Evolutionary conservation across 2,329 filamentous ascomycete species (phyloP).

Genomic region (Nakataea oryzae): DNA sequence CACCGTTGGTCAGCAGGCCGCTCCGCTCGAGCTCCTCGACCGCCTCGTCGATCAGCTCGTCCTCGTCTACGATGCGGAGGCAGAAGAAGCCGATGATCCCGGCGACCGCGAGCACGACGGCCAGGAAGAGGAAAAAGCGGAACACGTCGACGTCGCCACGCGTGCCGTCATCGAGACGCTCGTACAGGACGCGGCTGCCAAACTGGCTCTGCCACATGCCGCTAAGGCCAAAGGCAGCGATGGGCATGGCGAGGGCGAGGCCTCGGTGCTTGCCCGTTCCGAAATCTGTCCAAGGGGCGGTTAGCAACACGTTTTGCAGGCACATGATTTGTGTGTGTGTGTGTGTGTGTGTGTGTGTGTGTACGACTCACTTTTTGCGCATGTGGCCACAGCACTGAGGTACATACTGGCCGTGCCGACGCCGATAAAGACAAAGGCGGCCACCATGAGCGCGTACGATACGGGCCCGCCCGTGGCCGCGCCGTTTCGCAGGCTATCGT

Average conservation of each 20-base stretch:
- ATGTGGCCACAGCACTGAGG: conserved; percentile 81
- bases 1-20: conserved; percentile 66
- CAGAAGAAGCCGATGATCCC: conserved; percentile 66
- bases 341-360: background rate
- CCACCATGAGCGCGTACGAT: conserved; percentile 68
- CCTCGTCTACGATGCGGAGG: conserved; percentile 71
- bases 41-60: conserved; percentile 79
- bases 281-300: conserved; percentile 55
- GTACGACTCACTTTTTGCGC: conserved; percentile 59
- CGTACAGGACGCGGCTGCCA: conserved; percentile 67
- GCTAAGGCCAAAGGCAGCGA: conserved; percentile 85
- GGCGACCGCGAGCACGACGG: conserved; percentile 55
- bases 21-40: conserved; percentile 87
- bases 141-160: conserved; percentile 63
- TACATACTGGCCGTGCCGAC: conserved; percentile 84
- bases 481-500: background rate
- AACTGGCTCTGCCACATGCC: conserved; percentile 95
- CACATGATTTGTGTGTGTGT: background rate
- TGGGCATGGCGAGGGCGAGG: conserved; percentile 78
- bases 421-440: conserved; percentile 76
- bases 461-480: conserved; percentile 23
- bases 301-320: background rate
- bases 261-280: conserved; percentile 80
- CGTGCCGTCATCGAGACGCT: conserved; percentile 52
- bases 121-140: conserved; percentile 80